phyloP scores from a whole-genome alignment of 306 rosid species.

The Cyamopsis tetragonoloba region DNA sequence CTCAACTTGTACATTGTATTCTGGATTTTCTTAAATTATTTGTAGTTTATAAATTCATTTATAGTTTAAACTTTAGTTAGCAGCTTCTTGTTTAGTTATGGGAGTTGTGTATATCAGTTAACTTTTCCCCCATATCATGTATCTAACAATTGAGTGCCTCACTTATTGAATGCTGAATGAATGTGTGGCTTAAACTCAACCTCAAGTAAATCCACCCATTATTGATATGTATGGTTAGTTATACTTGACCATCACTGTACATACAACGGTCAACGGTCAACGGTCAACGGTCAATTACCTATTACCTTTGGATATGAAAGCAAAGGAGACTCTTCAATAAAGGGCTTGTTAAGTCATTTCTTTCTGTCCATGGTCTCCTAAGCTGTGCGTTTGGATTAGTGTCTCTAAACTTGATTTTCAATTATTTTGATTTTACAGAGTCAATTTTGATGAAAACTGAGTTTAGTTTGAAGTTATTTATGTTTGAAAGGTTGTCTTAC shows the following conservation, averaged over 20 bases:
- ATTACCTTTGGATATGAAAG: not conserved
- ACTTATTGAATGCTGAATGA: not conserved
- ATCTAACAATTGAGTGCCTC: not conserved
- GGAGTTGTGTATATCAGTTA: constrained; percentile 29
- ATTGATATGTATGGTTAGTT: not conserved
- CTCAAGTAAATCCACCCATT: constrained; percentile 1
- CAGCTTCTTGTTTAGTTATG: constrained; percentile 24
- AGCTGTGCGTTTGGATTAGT: too few species aligned
- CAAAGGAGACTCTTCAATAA: not conserved
- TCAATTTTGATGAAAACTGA: too few species aligned
- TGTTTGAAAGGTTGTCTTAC: too few species aligned
- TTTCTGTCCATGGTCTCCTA: not conserved
- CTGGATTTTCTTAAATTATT: constrained; percentile 5
- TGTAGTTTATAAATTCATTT: constrained; percentile 12
- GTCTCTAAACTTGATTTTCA: not conserved
- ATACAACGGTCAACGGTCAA: too few species aligned
- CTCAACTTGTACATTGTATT: constrained; percentile 38
- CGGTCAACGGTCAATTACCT: not conserved
- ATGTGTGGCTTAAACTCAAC: constrained; percentile 5
- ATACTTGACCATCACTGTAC: not conserved
- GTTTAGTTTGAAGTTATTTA: too few species aligned
- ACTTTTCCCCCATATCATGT: constrained; percentile 14
- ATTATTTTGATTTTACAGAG: too few species aligned
- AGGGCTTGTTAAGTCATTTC: not conserved
- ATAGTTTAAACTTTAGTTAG: constrained; percentile 21